A percentile compares a stretch with the other conserved stretches of the same genome.
Evolutionary conservation across 2,329 filamentous ascomycete species (phyloP).

Genomic region (Magnaporthiopsis incrustans): DNA sequence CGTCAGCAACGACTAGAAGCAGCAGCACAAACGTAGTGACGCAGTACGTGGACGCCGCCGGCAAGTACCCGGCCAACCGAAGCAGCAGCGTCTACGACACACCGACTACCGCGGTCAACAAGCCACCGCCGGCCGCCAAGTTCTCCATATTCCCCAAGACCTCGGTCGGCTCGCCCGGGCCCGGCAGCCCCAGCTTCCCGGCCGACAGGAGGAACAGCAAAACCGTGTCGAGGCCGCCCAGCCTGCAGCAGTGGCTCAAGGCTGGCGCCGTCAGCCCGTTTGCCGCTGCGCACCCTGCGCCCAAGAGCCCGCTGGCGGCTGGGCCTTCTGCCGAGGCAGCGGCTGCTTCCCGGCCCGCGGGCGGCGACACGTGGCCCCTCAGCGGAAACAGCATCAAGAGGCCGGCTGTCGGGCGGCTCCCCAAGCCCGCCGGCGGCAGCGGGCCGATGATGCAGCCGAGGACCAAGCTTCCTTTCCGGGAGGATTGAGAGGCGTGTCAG

Average conservation of each 20-base stretch:
- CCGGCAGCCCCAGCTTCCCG: slow-evolving; percentile 3
- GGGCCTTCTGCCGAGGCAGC: background rate
- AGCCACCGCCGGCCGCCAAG: slow-evolving; percentile 10
- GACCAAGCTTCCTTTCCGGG: slow-evolving; percentile 3
- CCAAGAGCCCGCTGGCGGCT: slow-evolving; percentile 8
- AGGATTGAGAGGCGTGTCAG: background rate
- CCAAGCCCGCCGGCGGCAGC: background rate
- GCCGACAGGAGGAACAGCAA: slow-evolving; percentile 2
- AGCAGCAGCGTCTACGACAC: slow-evolving; percentile 5
- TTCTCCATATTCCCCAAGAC: slow-evolving; percentile 20
- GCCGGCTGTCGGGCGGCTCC: background rate
- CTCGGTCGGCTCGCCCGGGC: slow-evolving; percentile 1
- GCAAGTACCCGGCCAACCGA: background rate
- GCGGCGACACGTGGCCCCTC: background rate
- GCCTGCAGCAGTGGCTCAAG: slow-evolving; percentile 24
- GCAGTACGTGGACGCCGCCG: background rate
- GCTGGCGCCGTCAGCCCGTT: slow-evolving; percentile 27
- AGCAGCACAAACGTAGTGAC: background rate
- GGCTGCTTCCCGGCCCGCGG: background rate
- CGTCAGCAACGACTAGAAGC: background rate
- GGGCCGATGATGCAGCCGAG: slow-evolving; percentile 6
- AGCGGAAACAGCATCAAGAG: background rate
- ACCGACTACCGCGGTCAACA: slow-evolving; percentile 8
- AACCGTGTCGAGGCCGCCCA: slow-evolving; percentile 13
- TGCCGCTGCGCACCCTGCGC: slow-evolving; percentile 22